Evolutionary conservation across 1,139 yeast species (phyloP), one percentile per base, ranked within the genome.

Genomic region (Kodamaea alishanica): DNA sequence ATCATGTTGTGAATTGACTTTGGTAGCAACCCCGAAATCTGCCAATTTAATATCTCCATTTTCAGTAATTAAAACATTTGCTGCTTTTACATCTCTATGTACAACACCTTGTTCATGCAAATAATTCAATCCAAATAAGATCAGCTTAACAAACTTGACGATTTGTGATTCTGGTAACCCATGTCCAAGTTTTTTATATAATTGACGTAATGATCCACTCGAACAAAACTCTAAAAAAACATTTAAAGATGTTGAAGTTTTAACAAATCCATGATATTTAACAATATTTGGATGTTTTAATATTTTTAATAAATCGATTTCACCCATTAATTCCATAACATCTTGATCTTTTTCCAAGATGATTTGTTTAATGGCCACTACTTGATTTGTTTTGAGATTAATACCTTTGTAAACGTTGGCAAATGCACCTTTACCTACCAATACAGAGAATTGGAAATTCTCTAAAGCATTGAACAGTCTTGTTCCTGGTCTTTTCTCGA

Each of bases 351-450:
- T 58, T 28, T 70, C 83, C 33, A 87, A 68, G 23, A 77, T 67
- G 24, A 92, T 81, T 54, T 85, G 92, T 59, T 94, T 92, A 38
- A 92, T 81, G 0, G 98, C 98, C 8, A 85, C 88, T 4, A 81
- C 74, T 40, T 80, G 84, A 4, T 80, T 79, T 0, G 87, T 84
- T 37, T 65, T 67, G 42, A 75, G 65, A 51, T 88, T 86, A 26
- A 77, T 65, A 1, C 85, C 94, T 39, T 77, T 69, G 56, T 77
- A 84, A 2, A 87, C 95, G 20, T 75, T 70, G 0, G 94, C 95
- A 54, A 78, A 84, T 0, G 95, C 95, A 2, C 96, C 96, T 40
- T 75, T 73, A 2, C 95, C 95, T 4, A 86, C 65, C 24, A 79
- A 69, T 38, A 77, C 83, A 38, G 83, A 70, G 49, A 81, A 68